Conservation (phyloP, 2,329 filamentous ascomycete genomes). For the Tolypocladium cylindrosporum region DNA sequence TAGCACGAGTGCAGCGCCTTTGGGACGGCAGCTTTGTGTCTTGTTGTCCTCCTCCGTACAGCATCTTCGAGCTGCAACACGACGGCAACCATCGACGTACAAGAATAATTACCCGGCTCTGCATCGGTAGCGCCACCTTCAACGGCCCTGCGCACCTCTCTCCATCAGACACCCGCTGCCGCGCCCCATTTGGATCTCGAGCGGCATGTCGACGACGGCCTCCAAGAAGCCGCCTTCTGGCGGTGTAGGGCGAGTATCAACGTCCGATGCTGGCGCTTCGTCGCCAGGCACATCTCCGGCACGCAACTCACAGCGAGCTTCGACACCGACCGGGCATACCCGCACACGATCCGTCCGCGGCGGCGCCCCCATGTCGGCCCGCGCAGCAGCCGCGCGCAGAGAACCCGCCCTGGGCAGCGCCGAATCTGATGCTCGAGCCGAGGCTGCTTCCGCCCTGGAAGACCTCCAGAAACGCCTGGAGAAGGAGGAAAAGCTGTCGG, state of each 20-base stretch:
- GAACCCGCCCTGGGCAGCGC: slow-evolving; percentile 36
- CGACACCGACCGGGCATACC: slow-evolving; percentile 31
- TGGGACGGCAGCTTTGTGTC: not conserved
- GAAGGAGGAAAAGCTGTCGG: slow-evolving; percentile 67
- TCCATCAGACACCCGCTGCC: not conserved
- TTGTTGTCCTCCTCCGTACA: not conserved
- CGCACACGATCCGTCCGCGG: slow-evolving; percentile 57
- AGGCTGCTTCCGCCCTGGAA: slow-evolving; percentile 68
- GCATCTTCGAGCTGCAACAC: not conserved
- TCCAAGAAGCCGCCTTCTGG: slow-evolving; percentile 43
- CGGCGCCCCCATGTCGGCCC: slow-evolving; percentile 60
- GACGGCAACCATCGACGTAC: not conserved
- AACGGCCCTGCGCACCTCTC: not conserved
- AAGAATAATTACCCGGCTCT: not conserved
- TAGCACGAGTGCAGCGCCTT: not conserved
- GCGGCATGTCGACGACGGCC: slow-evolving; percentile 38
- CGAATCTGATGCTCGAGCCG: slow-evolving; percentile 67
- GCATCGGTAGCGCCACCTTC: not conserved
- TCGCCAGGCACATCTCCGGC: slow-evolving; percentile 25
- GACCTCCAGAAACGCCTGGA: slow-evolving; percentile 76
- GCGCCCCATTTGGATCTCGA: not conserved
- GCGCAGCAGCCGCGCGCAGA: slow-evolving; percentile 57
- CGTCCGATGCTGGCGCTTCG: slow-evolving; percentile 24
- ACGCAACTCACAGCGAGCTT: slow-evolving; percentile 30
- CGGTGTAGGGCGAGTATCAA: slow-evolving; percentile 35